Evolutionary conservation across 225 moss, liverwort and hornwort species (phyloP).

Genomic region (Pleurozium schreberi): DNA sequence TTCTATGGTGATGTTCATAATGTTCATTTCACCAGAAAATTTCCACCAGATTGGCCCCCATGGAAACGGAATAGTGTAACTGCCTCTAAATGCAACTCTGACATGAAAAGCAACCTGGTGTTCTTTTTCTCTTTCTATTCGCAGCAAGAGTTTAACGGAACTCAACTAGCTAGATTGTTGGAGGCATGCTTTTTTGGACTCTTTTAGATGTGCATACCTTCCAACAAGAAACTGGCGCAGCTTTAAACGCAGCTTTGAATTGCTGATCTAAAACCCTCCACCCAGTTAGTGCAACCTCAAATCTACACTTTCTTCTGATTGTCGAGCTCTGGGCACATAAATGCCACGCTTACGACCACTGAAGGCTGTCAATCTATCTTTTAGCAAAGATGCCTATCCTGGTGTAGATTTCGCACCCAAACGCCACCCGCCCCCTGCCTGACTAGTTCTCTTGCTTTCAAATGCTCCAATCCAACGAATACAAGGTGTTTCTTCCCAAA

Average conservation of each 20-base stretch:
- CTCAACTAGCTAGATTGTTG: no score
- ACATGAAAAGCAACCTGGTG: neutral
- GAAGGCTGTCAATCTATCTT: neutral
- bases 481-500: neutral
- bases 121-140: neutral
- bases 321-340: neutral
- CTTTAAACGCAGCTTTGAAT: neutral
- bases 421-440: no score
- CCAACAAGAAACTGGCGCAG: no score
- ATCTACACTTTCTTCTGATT: no score
- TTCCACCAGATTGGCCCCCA: neutral
- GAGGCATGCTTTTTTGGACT: neutral
- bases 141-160: no score
- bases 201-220: neutral
- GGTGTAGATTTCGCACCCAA: neutral
- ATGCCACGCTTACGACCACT: neutral
- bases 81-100: no score
- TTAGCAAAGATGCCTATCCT: neutral
- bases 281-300: neutral
- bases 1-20: no score
- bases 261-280: neutral
- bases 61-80: neutral
- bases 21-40: no score
- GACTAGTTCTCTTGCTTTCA: neutral
- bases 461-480: neutral